Evolutionary conservation across 2,329 filamentous ascomycete genomes (phyloP).

Genomic region (Gaeumannomyces sp.): DNA sequence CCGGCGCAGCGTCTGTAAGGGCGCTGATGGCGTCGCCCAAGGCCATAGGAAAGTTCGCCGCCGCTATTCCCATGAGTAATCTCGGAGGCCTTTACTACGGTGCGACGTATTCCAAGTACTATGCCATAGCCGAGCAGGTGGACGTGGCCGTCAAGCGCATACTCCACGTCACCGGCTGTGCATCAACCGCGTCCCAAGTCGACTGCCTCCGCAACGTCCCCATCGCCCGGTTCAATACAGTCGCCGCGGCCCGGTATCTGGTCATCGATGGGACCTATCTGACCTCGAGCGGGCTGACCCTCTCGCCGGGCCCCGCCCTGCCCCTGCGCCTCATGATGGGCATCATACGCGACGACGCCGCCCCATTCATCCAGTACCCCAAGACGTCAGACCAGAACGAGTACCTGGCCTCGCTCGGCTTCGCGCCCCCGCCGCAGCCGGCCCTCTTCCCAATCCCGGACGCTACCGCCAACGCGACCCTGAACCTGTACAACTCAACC

Average conservation of each 20-base stretch:
- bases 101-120: constrained; percentile 52
- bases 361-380: constrained; percentile 45
- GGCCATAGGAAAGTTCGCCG: constrained; percentile 39
- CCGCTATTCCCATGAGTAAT: constrained; percentile 37
- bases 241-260: constrained; percentile 44
- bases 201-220: constrained; percentile 45
- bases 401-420: constrained; percentile 29
- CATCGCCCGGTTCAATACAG: constrained; percentile 35
- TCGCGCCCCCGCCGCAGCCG: constrained; percentile 24
- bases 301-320: constrained; percentile 35
- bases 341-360: constrained; percentile 47
- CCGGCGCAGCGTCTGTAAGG: constrained; percentile 46
- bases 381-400: constrained; percentile 22
- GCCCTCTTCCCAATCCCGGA: constrained; percentile 43
- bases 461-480: constrained; percentile 38
- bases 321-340: constrained; percentile 52
- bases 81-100: constrained; percentile 44
- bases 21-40: constrained; percentile 42
- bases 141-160: constrained; percentile 42
- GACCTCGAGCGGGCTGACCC: constrained; percentile 36
- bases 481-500: constrained; percentile 50
- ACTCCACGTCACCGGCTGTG: constrained; percentile 46
- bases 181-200: constrained; percentile 40
- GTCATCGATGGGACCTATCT: constrained; percentile 55
- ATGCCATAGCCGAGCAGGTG: constrained; percentile 47